Evolutionary conservation across 129 eudicot species (phyloP).

Genomic region (Escallonia herrerae): DNA sequence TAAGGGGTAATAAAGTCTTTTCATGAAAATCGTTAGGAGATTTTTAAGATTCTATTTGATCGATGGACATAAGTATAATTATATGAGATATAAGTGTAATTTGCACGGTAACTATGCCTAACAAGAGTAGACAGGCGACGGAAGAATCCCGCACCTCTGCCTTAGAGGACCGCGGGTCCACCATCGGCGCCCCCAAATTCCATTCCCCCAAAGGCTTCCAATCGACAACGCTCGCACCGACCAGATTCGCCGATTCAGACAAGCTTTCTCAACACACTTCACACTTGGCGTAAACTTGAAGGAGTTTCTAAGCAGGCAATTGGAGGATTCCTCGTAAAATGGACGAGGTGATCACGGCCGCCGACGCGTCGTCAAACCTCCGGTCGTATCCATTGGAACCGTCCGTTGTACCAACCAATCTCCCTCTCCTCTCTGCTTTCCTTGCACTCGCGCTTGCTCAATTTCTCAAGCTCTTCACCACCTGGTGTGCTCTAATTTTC

Average conservation of each 20-base stretch:
- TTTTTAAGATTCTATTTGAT: too few species aligned
- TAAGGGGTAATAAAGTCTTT: too few species aligned
- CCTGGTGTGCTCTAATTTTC: conserved; percentile 40
- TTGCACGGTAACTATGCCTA: too few species aligned
- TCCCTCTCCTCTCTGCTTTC: conserved; percentile 68
- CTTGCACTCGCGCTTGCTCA: conserved; percentile 69
- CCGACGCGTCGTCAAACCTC: conserved; percentile 53
- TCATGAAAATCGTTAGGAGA: too few species aligned
- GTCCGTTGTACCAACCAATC: conserved; percentile 42
- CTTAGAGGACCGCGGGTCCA: not conserved
- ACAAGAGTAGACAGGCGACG: not conserved
- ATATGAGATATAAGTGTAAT: too few species aligned
- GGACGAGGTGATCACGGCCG: conserved; percentile 60
- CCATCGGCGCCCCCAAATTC: not conserved
- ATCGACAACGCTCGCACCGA: not conserved
- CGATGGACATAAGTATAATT: too few species aligned
- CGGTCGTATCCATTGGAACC: conserved; percentile 43
- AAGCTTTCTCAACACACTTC: not conserved
- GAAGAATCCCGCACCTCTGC: not conserved
- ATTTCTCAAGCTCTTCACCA: conserved; percentile 76
- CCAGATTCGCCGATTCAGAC: not conserved
- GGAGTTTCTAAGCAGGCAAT: too few species aligned
- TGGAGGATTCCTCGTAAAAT: not conserved
- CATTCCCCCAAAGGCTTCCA: not conserved
- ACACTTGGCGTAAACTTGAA: not conserved